phyloP scores from a whole-genome alignment of 768 basidiomycete species.

The Phlebiopsis flavidoalba region DNA sequence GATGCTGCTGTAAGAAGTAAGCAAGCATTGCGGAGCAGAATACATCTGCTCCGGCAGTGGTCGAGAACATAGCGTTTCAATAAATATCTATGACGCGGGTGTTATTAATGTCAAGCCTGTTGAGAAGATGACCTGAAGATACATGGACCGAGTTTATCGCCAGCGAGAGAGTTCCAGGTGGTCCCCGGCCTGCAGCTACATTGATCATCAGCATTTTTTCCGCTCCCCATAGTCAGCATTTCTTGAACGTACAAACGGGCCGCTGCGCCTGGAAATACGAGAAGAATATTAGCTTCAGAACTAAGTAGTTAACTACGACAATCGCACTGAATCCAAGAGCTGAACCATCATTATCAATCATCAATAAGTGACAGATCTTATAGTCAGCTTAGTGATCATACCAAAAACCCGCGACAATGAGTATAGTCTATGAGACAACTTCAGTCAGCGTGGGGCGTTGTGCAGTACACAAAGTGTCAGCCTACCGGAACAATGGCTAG shows the following conservation, averaged over 20 bases:
- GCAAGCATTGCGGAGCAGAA: background rate
- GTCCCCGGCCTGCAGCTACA: background rate
- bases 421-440: no score
- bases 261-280: background rate
- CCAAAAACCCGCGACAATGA: background rate
- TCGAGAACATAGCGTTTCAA: background rate
- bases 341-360: background rate
- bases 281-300: no score
- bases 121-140: background rate
- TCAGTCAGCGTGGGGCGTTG: background rate
- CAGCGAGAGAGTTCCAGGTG: background rate
- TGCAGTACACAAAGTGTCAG: background rate
- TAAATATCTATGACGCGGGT: background rate
- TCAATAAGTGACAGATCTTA: no score
- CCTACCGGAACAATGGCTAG: background rate
- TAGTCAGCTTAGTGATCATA: no score
- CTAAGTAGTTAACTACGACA: background rate
- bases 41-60: background rate
- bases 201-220: background rate
- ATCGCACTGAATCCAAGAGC: background rate
- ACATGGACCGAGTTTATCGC: background rate
- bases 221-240: background rate
- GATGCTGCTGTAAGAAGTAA: background rate
- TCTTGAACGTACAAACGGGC: background rate
- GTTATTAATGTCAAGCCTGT: background rate